Evolutionary conservation across 257 asterid genomes (phyloP).

Genomic region (Prunella vulgaris): DNA sequence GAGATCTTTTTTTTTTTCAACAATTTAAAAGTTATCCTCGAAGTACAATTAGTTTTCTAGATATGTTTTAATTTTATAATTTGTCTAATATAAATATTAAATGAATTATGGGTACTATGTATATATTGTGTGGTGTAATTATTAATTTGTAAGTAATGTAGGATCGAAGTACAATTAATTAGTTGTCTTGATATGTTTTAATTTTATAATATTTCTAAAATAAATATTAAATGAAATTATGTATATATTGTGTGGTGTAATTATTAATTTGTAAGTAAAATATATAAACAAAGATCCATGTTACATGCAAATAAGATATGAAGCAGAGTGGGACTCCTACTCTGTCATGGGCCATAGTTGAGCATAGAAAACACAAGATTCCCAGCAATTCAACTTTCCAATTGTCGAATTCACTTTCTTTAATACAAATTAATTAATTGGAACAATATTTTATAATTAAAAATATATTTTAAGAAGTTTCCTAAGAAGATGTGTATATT

Average conservation of each 20-base stretch:
- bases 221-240: too few species aligned
- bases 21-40: too few species aligned
- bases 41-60: too few species aligned
- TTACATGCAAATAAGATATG: conserved; percentile 48
- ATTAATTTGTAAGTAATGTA: background rate
- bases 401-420: conserved; percentile 27
- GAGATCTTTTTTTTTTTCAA: too few species aligned
- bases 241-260: background rate
- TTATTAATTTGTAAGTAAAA: background rate
- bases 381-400: conserved; percentile 33
- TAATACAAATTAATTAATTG: background rate
- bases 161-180: too few species aligned
- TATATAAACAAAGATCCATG: conserved; percentile 38
- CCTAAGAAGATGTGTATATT: conserved; percentile 22
- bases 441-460: background rate
- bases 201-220: too few species aligned
- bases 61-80: too few species aligned
- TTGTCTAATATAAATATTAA: too few species aligned
- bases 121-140: background rate
- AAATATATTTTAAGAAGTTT: conserved; percentile 24
- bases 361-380: conserved; percentile 26
- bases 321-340: conserved; percentile 36
- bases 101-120: background rate
- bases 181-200: too few species aligned
- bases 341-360: conserved; percentile 51